A percentile compares a stretch with the other conserved stretches of the same genome.
Conservation (phyloP, 73 alveolate genomes). For the Symbiodinium pilosum region DNA sequence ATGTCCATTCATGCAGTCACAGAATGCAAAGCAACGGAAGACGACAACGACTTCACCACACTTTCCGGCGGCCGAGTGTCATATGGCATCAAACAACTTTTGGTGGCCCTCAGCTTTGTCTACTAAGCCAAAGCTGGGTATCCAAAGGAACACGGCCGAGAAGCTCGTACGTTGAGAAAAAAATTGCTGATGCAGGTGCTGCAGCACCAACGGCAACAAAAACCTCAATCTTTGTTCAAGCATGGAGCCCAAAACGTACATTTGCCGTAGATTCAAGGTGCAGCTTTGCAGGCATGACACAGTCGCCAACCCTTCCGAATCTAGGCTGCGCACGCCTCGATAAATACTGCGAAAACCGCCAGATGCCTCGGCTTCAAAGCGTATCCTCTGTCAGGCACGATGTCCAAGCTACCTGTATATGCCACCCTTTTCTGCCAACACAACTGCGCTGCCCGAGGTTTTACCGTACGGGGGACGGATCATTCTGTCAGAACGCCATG, state of each 20-base stretch:
- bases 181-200: constrained; percentile 81
- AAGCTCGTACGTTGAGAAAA: constrained; percentile 56
- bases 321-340: constrained; percentile 29
- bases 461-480: too few species aligned
- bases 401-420: too few species aligned
- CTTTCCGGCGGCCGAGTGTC: constrained; percentile 1
- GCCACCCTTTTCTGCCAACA: too few species aligned
- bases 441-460: too few species aligned
- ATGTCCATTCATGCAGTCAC: not conserved
- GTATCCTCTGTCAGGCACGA: too few species aligned
- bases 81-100: constrained; percentile 54
- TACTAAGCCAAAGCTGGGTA: not conserved
- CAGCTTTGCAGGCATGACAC: not conserved
- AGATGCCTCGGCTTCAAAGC: constrained; percentile 65
- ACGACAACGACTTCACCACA: too few species aligned
- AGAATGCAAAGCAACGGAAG: too few species aligned
- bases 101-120: constrained; percentile 26
- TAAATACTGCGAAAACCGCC: constrained; percentile 70
- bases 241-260: not conserved
- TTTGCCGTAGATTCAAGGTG: not conserved
- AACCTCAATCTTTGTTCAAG: not conserved
- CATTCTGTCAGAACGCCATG: too few species aligned
- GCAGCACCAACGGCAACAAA: constrained; percentile 64
- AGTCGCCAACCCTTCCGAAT: not conserved
- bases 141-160: not conserved